These are phyloP conservation scores for Bimuria novae-zelandiae DNA, from an alignment of 2,329 filamentous ascomycete genomes.

Conservation along the genomic window DNA sequence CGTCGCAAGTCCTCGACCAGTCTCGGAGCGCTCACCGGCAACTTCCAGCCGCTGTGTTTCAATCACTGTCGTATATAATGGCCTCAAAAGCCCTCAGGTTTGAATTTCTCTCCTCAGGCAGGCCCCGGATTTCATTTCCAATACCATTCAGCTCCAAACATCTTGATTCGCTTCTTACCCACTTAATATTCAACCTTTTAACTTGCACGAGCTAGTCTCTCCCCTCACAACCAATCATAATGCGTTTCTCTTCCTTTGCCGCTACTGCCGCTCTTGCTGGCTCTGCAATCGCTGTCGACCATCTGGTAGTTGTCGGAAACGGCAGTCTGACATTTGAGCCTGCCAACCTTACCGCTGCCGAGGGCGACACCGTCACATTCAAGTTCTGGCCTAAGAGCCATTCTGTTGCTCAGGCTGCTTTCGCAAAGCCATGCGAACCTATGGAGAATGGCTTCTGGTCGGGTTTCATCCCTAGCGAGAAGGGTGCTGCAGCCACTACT, in stretches of 20 bases:
- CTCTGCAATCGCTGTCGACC: slow-evolving; percentile 38
- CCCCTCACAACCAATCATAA: slow-evolving; percentile 37
- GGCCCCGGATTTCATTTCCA: slow-evolving; percentile 41
- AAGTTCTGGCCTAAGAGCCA: slow-evolving; percentile 48
- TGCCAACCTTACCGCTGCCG: slow-evolving; percentile 37
- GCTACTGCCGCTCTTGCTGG: slow-evolving; percentile 37
- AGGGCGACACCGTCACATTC: slow-evolving; percentile 46
- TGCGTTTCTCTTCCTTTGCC: slow-evolving; percentile 46
- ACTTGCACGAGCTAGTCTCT: slow-evolving; percentile 43
- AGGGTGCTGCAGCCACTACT: slow-evolving; percentile 28
- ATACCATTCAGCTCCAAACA: slow-evolving; percentile 35
- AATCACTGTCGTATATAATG: slow-evolving; percentile 39
- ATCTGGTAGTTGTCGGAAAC: slow-evolving; percentile 39
- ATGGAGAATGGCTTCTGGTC: slow-evolving; percentile 44
- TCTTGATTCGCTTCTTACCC: slow-evolving; percentile 26
- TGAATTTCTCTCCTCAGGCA: slow-evolving; percentile 38
- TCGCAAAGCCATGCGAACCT: slow-evolving; percentile 42
- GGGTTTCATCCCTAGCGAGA: slow-evolving; percentile 41
- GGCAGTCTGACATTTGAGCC: slow-evolving; percentile 41
- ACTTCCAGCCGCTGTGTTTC: slow-evolving; percentile 31
- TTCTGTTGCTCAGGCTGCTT: slow-evolving; percentile 44
- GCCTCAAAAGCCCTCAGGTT: slow-evolving; percentile 39
- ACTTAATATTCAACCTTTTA: slow-evolving; percentile 19
- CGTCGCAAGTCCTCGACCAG: slow-evolving; percentile 34
- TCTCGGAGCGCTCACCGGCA: slow-evolving; percentile 23